Conservation (phyloP, 768 basidiomycete species). For the Agrocybe pediades region DNA sequence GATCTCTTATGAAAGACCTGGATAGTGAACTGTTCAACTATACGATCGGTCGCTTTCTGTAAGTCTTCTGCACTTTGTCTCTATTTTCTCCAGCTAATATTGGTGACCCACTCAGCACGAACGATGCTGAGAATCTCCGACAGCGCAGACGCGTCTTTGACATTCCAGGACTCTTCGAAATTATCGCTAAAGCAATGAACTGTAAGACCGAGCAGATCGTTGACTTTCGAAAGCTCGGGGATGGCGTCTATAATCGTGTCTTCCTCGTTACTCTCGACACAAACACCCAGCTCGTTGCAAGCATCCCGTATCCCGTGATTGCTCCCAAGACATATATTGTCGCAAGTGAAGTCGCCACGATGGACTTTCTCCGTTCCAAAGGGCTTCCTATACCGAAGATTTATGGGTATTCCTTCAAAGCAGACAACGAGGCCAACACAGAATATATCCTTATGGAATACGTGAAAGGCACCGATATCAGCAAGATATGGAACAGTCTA, state of each 20-base stretch:
- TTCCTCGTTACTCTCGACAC: slow-evolving; percentile 35
- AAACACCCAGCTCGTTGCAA: slow-evolving; percentile 39
- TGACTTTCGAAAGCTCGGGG: slow-evolving; percentile 41
- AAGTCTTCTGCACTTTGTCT: slow-evolving; percentile 35
- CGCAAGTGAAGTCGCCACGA: slow-evolving; percentile 51
- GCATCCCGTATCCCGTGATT: slow-evolving; percentile 39
- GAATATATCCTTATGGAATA: slow-evolving; percentile 51
- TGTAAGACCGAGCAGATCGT: slow-evolving; percentile 36
- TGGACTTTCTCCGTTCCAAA: slow-evolving; percentile 37
- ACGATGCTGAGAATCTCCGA: slow-evolving; percentile 44
- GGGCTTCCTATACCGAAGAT: slow-evolving; percentile 43
- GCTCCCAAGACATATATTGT: slow-evolving; percentile 37
- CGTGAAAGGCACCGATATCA: slow-evolving; percentile 38
- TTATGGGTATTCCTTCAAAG: slow-evolving; percentile 39
- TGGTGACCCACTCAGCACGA: slow-evolving; percentile 36
- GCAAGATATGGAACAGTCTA: slow-evolving; percentile 41
- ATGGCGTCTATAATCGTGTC: slow-evolving; percentile 39
- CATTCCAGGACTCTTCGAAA: slow-evolving; percentile 39
- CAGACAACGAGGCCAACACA: slow-evolving; percentile 40
- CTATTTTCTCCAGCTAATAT: slow-evolving; percentile 3
- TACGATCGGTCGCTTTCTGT: slow-evolving; percentile 44
- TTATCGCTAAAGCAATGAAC: slow-evolving; percentile 45
- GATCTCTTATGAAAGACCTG: slow-evolving; percentile 24
- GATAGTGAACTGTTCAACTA: slow-evolving; percentile 39
- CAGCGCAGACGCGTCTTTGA: slow-evolving; percentile 46